Evolutionary conservation across 495 filamentous ascomycete species (phyloP), one percentile per base, ranked within the genome.

Genomic region (Neurospora tetraspora): DNA sequence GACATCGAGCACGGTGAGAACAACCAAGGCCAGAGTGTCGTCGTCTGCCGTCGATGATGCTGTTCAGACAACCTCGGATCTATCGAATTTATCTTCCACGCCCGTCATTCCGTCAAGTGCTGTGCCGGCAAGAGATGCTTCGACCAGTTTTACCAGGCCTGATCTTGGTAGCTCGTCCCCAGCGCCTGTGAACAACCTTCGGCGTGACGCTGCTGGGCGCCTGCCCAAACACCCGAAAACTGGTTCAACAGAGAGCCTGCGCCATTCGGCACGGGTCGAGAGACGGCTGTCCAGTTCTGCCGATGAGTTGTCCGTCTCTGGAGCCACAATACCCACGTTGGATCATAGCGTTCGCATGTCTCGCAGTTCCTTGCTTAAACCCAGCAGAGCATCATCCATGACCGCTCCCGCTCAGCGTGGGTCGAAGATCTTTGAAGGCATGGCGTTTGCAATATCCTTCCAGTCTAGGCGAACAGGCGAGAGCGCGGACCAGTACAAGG

Each of bases 401-500:
- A 20, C 61, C 0, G 70, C 72, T 3, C 18, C 72, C 7, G 43
- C n/a, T 2, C 75, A 75, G 23, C 53, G 72, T 11, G 71, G 71
- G 9, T 72, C 74, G 31, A 78, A 77, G 1, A 74, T 95, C 2
- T 95, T 97, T 77, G 80, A 86, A 31, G 88, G 89, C 37, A 94
- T 94, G 92, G 90, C 89, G 1, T 95, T 97, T 80, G 92, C 92
- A 0, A 88, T 94, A 14, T 92, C 92, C 14, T 92, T 90, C 73
- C 86, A 88, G 70, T 73, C 75, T 0, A 78, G 73, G 27, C 85
- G 86, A 23, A 78, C 86, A n/a, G 84, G 87, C 27, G 86, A 86
- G 43, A 81, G 77, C 40, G 87, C 86, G 69, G 85, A 86, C 31
- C 84, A 85, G 23, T 80, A 87, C 34, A 83, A 79, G 0, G 80